A percentile compares a stretch with the other conserved stretches of the same genome.
Evolutionary conservation across 495 filamentous ascomycete species (phyloP).

Genomic region (Hypoxylon fuscum): DNA sequence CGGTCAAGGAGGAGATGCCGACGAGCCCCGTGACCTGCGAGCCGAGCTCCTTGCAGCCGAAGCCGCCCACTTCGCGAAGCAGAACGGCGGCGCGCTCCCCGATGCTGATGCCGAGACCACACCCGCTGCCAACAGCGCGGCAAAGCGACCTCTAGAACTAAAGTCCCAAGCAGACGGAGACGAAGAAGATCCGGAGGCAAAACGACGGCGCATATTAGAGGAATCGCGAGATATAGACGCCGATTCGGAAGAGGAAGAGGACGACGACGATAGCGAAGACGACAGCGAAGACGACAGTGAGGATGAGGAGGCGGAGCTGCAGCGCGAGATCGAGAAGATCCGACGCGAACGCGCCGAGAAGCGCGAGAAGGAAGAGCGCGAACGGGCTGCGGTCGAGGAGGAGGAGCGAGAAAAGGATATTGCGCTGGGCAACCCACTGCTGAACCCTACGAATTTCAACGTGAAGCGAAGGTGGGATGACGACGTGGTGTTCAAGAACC

Average conservation of each 20-base stretch:
- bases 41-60: constrained; percentile 91
- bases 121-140: constrained; percentile 47
- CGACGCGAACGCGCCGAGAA: constrained; percentile 87
- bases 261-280: constrained; percentile 75
- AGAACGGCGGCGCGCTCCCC: constrained; percentile 65
- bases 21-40: constrained; percentile 82
- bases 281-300: constrained; percentile 82
- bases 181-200: constrained; percentile 81
- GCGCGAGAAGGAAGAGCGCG: constrained; percentile 84
- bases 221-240: constrained; percentile 91
- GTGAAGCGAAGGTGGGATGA: constrained; percentile 92
- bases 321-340: constrained; percentile 94
- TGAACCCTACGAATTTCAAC: constrained; percentile 80
- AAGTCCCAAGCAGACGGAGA: constrained; percentile 48
- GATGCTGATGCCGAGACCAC: constrained; percentile 47
- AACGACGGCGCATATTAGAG: constrained; percentile 86
- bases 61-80: constrained; percentile 86
- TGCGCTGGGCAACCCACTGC: constrained; percentile 88
- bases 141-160: constrained; percentile 74
- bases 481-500: constrained; percentile 99
- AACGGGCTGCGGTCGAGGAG: constrained; percentile 78
- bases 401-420: constrained; percentile 88
- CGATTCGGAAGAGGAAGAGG: constrained; percentile 73
- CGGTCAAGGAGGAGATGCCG: constrained; percentile 88
- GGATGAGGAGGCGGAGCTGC: constrained; percentile 88